phyloP scores from a whole-genome alignment of 805 yeast species.

The Candida rishiriensis region DNA sequence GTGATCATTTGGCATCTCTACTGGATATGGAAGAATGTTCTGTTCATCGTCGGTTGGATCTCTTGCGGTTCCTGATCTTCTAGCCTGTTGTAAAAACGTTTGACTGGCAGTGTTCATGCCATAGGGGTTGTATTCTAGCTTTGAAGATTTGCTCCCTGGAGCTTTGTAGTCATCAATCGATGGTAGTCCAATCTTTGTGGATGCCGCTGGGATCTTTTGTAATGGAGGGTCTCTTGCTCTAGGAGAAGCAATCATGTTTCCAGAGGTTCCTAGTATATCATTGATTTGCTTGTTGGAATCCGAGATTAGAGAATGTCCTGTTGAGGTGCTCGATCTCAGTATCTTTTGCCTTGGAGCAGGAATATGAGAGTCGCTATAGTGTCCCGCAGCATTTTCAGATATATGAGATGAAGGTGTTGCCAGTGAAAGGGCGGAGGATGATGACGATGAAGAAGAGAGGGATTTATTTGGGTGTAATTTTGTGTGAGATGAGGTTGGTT shows the following conservation, averaged over 20 bases:
- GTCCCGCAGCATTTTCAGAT: neutral
- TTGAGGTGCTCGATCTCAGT: slow-evolving; percentile 6
- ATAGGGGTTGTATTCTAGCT: slow-evolving; percentile 62
- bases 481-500: slow-evolving; percentile 1
- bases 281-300: slow-evolving; percentile 14
- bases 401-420: neutral
- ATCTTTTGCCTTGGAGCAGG: slow-evolving; percentile 4
- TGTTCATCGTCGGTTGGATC: slow-evolving; percentile 34
- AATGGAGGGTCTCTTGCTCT: slow-evolving; percentile 10
- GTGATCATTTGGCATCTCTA: slow-evolving; percentile 64
- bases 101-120: slow-evolving; percentile 39
- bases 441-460: no score
- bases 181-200: slow-evolving; percentile 25
- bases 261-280: slow-evolving; percentile 20
- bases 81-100: neutral
- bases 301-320: slow-evolving; percentile 7
- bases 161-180: slow-evolving; percentile 25
- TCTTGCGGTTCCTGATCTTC: slow-evolving; percentile 7
- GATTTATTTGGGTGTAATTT: neutral
- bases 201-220: slow-evolving; percentile 4
- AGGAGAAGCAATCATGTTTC: slow-evolving; percentile 21
- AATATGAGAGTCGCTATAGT: neutral
- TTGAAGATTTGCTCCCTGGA: slow-evolving; percentile 18
- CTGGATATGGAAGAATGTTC: slow-evolving; percentile 57
- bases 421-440: neutral